Evolutionary conservation across 208 protist genomes (phyloP).

Genomic region (Sergeia podlipaevii): DNA sequence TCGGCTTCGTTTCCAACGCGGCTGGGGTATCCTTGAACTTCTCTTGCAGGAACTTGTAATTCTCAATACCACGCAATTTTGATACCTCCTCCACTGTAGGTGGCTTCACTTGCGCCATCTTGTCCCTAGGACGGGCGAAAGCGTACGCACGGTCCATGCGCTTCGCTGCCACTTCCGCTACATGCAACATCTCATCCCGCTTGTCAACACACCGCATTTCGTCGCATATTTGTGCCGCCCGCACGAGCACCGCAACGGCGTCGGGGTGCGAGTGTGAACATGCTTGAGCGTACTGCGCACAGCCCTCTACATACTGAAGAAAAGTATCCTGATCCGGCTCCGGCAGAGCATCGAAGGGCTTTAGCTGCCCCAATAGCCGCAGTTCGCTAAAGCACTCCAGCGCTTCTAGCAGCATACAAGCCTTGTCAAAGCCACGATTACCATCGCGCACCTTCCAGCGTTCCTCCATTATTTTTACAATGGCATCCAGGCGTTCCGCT

Average conservation of each 20-base stretch:
- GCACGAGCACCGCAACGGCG: constrained; percentile 71
- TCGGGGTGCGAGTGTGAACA: constrained; percentile 84
- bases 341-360: constrained; percentile 50
- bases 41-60: constrained; percentile 36
- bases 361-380: constrained; percentile 51
- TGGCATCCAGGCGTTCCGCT: constrained; percentile 53
- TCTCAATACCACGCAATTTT: constrained; percentile 15
- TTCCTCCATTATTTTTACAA: constrained; percentile 60
- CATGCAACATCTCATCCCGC: constrained; percentile 78
- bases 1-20: constrained; percentile 31
- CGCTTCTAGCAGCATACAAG: constrained; percentile 71
- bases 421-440: constrained; percentile 87
- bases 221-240: constrained; percentile 81
- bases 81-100: constrained; percentile 35
- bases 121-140: constrained; percentile 58
- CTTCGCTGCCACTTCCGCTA: constrained; percentile 59
- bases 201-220: constrained; percentile 84
- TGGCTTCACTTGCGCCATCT: constrained; percentile 24
- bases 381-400: constrained; percentile 91
- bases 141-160: constrained; percentile 75
- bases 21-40: constrained; percentile 50
- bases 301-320: constrained; percentile 82
- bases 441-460: constrained; percentile 81
- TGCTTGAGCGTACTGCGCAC: constrained; percentile 59
- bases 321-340: constrained; percentile 86